These are phyloP conservation scores for Sugiyamaella floridensis DNA, from an alignment of 805 yeast species.

Conservation along the genomic window DNA sequence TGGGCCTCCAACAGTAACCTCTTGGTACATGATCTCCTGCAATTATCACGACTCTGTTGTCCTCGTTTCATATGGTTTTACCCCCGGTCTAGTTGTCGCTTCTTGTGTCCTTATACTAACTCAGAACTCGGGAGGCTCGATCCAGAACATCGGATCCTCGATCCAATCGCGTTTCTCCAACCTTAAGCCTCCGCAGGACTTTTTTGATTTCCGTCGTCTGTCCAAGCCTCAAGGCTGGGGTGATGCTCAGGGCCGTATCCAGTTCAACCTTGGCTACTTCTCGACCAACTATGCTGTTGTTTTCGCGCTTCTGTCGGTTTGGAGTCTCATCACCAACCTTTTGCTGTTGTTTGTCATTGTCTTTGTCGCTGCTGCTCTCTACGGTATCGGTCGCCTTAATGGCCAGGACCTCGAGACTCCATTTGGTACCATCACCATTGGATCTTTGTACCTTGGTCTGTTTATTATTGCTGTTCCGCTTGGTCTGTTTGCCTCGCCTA, in stretches of 20 bases:
- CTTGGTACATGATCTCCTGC: too few relatives aligned
- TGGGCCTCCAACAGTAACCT: too few relatives aligned
- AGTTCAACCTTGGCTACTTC: slow-evolving; percentile 80
- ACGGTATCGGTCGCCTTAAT: slow-evolving; percentile 67
- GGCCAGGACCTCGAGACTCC: slow-evolving; percentile 76
- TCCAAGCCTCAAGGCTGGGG: slow-evolving; percentile 86
- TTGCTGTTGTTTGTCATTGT: slow-evolving; percentile 73
- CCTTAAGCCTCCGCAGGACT: slow-evolving; percentile 85
- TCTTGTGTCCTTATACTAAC: slow-evolving; percentile 26
- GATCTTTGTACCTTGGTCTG: slow-evolving; percentile 79
- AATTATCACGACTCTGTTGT: too few relatives aligned
- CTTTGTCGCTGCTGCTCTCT: slow-evolving; percentile 66
- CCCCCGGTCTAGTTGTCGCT: too few relatives aligned
- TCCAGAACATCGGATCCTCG: slow-evolving; percentile 44
- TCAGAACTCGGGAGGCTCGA: slow-evolving; percentile 23
- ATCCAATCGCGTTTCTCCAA: slow-evolving; percentile 61
- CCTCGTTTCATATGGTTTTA: too few relatives aligned
- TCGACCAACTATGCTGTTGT: slow-evolving; percentile 79
- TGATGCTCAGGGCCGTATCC: slow-evolving; percentile 82
- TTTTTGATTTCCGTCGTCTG: slow-evolving; percentile 81
- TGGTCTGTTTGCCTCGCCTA: slow-evolving; percentile 82
- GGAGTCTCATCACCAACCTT: slow-evolving; percentile 81
- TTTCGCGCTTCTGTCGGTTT: slow-evolving; percentile 64
- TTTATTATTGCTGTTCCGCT: slow-evolving; percentile 70
- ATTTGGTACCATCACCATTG: slow-evolving; percentile 61